phyloP scores from a whole-genome alignment of 2,329 filamentous ascomycete genomes.

The Botrytis sinoallii region DNA sequence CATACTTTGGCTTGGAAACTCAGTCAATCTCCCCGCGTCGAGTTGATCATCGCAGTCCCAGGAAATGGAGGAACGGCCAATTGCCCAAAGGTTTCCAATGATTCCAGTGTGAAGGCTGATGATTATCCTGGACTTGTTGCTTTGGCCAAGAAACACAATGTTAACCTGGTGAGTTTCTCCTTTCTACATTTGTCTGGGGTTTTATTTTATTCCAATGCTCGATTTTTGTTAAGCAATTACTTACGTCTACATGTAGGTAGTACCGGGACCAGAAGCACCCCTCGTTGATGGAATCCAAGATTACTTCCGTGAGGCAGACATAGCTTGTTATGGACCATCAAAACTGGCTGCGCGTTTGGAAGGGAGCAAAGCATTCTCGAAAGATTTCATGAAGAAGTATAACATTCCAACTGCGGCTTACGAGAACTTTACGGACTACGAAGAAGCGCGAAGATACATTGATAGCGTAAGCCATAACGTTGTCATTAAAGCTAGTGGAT shows the following conservation, averaged over 20 bases:
- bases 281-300: constrained; percentile 86
- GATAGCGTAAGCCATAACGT: constrained; percentile 68
- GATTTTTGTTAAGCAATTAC: background rate
- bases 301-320: constrained; percentile 59
- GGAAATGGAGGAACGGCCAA: constrained; percentile 85
- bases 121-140: constrained; percentile 74
- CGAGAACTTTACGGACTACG: constrained; percentile 80
- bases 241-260: constrained; percentile 45
- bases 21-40: constrained; percentile 73
- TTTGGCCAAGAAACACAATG: constrained; percentile 67
- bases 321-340: constrained; percentile 69
- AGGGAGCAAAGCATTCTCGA: constrained; percentile 94
- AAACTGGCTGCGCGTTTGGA: constrained; percentile 85
- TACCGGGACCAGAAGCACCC: constrained; percentile 91
- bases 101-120: constrained; percentile 61
- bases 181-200: background rate
- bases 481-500: constrained; percentile 90
- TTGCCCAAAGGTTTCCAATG: constrained; percentile 70
- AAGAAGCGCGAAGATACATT: constrained; percentile 70
- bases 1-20: constrained; percentile 95
- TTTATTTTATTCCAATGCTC: background rate
- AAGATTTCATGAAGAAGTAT: constrained; percentile 94
- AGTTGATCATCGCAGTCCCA: constrained; percentile 67
- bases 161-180: constrained; percentile 57
- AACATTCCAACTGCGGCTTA: constrained; percentile 88